Evolutionary conservation across 1,139 yeast genomes (phyloP), one percentile per base, ranked within the genome.

Genomic region (Yamadazyma sp.): DNA sequence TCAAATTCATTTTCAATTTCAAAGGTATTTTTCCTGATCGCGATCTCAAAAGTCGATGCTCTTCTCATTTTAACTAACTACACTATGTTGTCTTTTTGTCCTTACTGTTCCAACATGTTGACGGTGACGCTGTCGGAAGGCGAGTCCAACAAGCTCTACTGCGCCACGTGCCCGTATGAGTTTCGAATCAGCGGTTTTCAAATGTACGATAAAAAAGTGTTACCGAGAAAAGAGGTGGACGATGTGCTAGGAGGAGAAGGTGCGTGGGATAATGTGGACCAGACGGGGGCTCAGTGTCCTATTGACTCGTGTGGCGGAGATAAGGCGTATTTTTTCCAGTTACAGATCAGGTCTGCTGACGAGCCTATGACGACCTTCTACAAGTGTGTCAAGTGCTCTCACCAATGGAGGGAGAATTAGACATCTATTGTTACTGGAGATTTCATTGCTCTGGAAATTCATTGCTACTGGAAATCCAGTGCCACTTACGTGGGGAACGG

Each of bases 211-310:
- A 73, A 97, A 43, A 88, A 86, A 57, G 76, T 76, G 43, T 73
- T 92, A 56, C 85, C 86, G 27, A 73, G 96, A 57, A 92, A 92
- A 56, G 86, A 88, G 51, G 94, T 92, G 3, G 99, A 92, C 61
- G 98, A 92, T 65, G 96, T 92, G 9, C 73, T 92, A 20, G 98
- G 99, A 43, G 96, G 96, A 29, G 94, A 83, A 49, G 97, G 96
- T 20, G 95, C 97, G 3, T 92, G 98, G 98, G 98, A 92, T 59
- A 90, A 92, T 57, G 98, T 94, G 22, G 98, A 94, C 57, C 92
- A 85, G 54, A 85, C 92, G 0, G 70, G 79, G 2, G 85, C 92
- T 0, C 96, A 92, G 58, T 92, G 98, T 69, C 96, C 97, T 3
- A 72, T 78, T 31, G 95, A 86, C 46, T 62, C 73, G 1, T 92